Percentiles rank a stretch among this genome's conserved stretches.
Conservation (phyloP, 2,329 filamentous ascomycete genomes). For the Phyllosticta capitalensis region DNA sequence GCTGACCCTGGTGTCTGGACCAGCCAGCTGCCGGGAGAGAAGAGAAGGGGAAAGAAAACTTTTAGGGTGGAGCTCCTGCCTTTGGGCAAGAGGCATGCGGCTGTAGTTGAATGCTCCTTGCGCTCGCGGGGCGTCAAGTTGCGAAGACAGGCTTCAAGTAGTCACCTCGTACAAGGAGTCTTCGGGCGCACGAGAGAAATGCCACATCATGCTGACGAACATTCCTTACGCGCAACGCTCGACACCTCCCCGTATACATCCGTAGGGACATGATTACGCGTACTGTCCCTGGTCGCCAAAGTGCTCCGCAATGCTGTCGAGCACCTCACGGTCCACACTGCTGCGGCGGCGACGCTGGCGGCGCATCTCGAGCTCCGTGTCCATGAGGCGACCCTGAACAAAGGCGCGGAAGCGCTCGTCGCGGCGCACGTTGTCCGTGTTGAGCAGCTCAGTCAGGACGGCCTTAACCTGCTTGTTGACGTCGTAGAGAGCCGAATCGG, state of each 20-base stretch:
- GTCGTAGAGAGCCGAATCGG: constrained; percentile 34
- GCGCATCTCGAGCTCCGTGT: constrained; percentile 42
- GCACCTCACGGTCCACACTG: constrained; percentile 25
- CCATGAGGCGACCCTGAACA: constrained; percentile 45
- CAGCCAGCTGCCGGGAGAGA: not conserved
- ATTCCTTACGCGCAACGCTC: not conserved
- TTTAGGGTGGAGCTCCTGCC: not conserved
- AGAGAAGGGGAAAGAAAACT: not conserved
- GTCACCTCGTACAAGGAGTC: not conserved
- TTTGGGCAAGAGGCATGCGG: not conserved
- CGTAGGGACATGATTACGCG: not conserved
- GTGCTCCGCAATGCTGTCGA: constrained; percentile 26
- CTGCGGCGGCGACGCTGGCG: constrained; percentile 31
- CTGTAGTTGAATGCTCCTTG: not conserved
- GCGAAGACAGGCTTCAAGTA: no score
- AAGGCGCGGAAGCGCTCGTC: constrained; percentile 39
- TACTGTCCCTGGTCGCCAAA: constrained; percentile 12
- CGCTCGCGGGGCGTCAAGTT: not conserved
- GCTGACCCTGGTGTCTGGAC: not conserved
- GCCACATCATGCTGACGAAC: not conserved
- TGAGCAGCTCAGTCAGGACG: constrained; percentile 45
- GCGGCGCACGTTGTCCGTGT: constrained; percentile 40
- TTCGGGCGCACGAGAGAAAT: not conserved
- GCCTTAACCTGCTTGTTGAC: constrained; percentile 46
- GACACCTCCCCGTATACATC: not conserved